Conservation (phyloP, 2,329 filamentous ascomycete genomes). For the Sporothrix inflata region DNA sequence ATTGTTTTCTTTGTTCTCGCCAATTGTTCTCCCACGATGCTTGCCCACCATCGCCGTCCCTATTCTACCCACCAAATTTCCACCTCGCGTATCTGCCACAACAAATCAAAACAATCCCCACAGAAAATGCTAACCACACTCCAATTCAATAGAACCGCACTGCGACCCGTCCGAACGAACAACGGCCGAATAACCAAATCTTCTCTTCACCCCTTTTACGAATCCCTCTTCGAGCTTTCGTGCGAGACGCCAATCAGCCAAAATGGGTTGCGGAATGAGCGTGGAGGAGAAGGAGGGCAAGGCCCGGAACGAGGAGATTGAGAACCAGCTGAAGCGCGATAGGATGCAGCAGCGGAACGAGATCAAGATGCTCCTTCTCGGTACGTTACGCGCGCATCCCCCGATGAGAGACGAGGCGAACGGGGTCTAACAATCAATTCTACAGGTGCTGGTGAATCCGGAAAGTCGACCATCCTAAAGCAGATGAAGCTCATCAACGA, state of each 20-base stretch:
- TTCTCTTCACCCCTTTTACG: not conserved
- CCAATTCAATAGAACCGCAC: slow-evolving; percentile 3
- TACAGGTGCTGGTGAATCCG: slow-evolving; percentile 93
- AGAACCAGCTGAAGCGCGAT: slow-evolving; percentile 98
- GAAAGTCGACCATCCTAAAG: slow-evolving; percentile 92
- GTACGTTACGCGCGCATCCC: slow-evolving; percentile 57
- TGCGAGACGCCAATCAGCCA: slow-evolving; percentile 50
- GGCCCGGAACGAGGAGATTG: slow-evolving; percentile 99
- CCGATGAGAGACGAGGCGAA: not conserved
- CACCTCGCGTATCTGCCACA: not conserved
- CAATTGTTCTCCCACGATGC: not conserved
- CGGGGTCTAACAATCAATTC: not conserved
- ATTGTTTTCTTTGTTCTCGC: slow-evolving; percentile 11
- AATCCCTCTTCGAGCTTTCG: slow-evolving; percentile 1
- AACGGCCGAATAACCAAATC: not conserved
- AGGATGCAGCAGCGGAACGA: slow-evolving; percentile 99
- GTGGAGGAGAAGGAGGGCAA: slow-evolving; percentile 99
- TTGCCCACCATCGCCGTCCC: not conserved
- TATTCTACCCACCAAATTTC: not conserved
- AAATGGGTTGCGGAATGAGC: slow-evolving; percentile 99
- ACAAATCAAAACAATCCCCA: not conserved
- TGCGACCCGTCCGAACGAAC: not conserved
- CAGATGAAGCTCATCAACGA: slow-evolving; percentile 99
- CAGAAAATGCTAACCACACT: slow-evolving; percentile 3
- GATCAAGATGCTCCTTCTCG: slow-evolving; percentile 99